These are phyloP conservation scores for Cladophialophora chaetospira DNA, from an alignment of 2,329 filamentous ascomycete genomes.

Conservation along the genomic window DNA sequence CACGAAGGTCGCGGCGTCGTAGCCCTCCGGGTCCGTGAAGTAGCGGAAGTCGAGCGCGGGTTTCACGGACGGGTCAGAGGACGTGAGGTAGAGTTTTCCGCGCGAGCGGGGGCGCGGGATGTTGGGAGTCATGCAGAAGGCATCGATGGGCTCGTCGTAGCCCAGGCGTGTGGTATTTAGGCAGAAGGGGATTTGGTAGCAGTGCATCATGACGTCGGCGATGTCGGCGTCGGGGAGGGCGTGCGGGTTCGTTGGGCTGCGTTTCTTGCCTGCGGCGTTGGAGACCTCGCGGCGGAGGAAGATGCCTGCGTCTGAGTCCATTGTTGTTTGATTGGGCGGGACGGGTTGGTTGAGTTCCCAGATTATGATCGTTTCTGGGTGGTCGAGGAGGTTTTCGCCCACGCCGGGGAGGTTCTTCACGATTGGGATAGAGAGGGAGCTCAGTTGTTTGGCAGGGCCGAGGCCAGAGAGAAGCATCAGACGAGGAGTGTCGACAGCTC, in stretches of 20 bases:
- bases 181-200: conserved; percentile 92
- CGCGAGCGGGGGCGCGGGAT: conserved; percentile 80
- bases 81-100: conserved; percentile 76
- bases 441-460: conserved; percentile 55
- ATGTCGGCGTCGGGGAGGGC: conserved; percentile 67
- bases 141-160: conserved; percentile 70
- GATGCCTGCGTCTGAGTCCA: conserved; percentile 87
- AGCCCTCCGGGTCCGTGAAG: conserved; percentile 83
- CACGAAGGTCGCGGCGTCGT: conserved; percentile 80
- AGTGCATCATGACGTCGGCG: conserved; percentile 93
- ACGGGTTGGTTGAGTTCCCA: conserved; percentile 81
- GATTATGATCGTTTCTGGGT: conserved; percentile 67
- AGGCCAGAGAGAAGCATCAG: conserved; percentile 58
- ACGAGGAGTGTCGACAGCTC: conserved; percentile 78
- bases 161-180: conserved; percentile 82
- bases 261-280: conserved; percentile 63
- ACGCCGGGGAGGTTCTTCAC: conserved; percentile 63
- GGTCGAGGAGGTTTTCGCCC: conserved; percentile 65
- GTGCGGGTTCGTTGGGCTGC: conserved; percentile 45
- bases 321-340: conserved; percentile 78
- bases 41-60: conserved; percentile 86
- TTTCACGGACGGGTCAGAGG: conserved; percentile 72
- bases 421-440: conserved; percentile 58
- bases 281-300: conserved; percentile 77
- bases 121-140: conserved; percentile 93